Evolutionary conservation across 495 filamentous ascomycete species (phyloP).

Genomic region (Penicillium paradoxum): DNA sequence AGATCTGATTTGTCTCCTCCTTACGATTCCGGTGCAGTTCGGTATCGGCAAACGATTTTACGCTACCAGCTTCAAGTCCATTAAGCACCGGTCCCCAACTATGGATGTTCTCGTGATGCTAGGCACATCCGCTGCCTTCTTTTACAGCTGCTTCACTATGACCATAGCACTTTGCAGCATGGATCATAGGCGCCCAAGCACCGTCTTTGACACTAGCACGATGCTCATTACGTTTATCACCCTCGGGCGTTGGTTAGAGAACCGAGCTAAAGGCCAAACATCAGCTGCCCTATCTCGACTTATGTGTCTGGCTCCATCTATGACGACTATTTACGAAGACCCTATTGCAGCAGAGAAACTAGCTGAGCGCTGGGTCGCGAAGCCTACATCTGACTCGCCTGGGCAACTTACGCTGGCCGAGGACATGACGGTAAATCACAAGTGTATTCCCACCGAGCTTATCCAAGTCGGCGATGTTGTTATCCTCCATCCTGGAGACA

Average conservation of each 20-base stretch:
- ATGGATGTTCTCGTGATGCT: slow-evolving; percentile 97
- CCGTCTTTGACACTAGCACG: slow-evolving; percentile 94
- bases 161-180: slow-evolving; percentile 62
- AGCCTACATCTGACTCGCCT: slow-evolving; percentile 26
- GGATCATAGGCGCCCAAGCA: slow-evolving; percentile 72
- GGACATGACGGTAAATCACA: slow-evolving; percentile 65
- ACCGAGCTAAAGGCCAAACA: slow-evolving; percentile 92
- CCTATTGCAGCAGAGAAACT: slow-evolving; percentile 89
- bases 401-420: slow-evolving; percentile 39
- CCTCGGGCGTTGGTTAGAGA: slow-evolving; percentile 88
- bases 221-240: slow-evolving; percentile 98
- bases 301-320: slow-evolving; percentile 93
- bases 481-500: slow-evolving; percentile 88
- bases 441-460: slow-evolving; percentile 84
- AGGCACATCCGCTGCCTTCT: slow-evolving; percentile 95
- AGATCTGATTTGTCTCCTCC: slow-evolving; percentile 71
- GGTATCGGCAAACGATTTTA: slow-evolving; percentile 95
- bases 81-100: slow-evolving; percentile 84
- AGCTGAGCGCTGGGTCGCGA: slow-evolving; percentile 66
- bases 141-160: slow-evolving; percentile 93
- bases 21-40: slow-evolving; percentile 94
- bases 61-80: slow-evolving; percentile 78
- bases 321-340: slow-evolving; percentile 97
- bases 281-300: slow-evolving; percentile 90
- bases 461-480: slow-evolving; percentile 94